A percentile compares a stretch with the other conserved stretches of the same genome.
These are phyloP conservation scores for Pseudogymnoascus sp. DNA, from an alignment of 2,329 filamentous ascomycete species.

Conservation along the genomic window DNA sequence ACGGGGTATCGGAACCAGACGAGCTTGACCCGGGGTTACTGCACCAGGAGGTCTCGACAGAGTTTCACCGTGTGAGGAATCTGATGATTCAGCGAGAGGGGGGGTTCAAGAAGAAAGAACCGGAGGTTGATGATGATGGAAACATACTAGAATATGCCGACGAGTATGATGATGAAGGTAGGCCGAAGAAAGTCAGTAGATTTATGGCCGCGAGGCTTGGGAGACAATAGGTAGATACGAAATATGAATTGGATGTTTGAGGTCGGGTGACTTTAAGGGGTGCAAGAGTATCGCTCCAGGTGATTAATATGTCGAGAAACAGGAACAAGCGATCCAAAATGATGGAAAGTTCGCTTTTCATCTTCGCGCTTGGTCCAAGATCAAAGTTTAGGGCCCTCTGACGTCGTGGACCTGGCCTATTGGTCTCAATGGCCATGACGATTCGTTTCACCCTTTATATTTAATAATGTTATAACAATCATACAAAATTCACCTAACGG, in stretches of 20 bases:
- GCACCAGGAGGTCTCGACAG: conserved; percentile 68
- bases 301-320: background rate
- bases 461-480: background rate
- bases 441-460: conserved; percentile 61
- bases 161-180: conserved; percentile 47
- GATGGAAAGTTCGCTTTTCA: conserved; percentile 35
- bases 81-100: conserved; percentile 75
- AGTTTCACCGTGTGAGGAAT: conserved; percentile 78
- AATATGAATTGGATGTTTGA: conserved; percentile 17
- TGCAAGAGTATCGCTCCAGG: background rate
- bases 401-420: conserved; percentile 37
- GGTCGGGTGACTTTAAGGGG: background rate
- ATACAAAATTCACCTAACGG: background rate
- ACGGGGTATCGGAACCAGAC: conserved; percentile 41
- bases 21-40: conserved; percentile 67
- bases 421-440: conserved; percentile 41
- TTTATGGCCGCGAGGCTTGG: conserved; percentile 65
- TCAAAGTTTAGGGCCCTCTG: conserved; percentile 52
- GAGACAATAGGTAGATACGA: conserved; percentile 34
- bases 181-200: conserved; percentile 57
- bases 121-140: background rate
- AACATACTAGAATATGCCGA: conserved; percentile 4
- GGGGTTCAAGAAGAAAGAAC: conserved; percentile 61
- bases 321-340: conserved; percentile 8
- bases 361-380: conserved; percentile 49